Base-by-base conservation (phyloP, 1,139 yeast species). In the Citeromyces hawaiiensis region DNA sequence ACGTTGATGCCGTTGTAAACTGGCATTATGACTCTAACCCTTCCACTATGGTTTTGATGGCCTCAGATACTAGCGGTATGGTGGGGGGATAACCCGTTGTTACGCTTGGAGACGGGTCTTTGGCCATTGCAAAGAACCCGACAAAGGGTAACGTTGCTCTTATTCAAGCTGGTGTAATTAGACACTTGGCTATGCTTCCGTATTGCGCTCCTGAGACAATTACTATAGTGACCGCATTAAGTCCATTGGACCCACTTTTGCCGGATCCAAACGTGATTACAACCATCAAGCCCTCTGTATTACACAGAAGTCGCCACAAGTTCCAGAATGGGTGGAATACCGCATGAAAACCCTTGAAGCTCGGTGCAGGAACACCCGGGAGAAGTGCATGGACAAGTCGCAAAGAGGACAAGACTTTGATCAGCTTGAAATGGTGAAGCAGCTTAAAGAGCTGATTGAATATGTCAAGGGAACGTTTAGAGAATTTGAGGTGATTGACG, bases 401-500 rank as follows among this genome's bases (percentile, higher is more conserved):
- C 40, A 45, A n/a, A 33, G 40, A 0, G 55, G 54, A 19, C 40
- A 46, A 36, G 36, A 39, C 7, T 55, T 55, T 38, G 51, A 53
- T 34, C 60, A 56, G 41, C 39, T 39, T 25, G 47, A 40, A 4
- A 41, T 48, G 37, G 50, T 55, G 21, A 44, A 43, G 15, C 42
- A 47, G 31, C 50, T 56, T 39, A 35, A 46, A 30, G 44, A 49
- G 15, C 62, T 61, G 39, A 18, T 15, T 23, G 49, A 48, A 2
- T 68, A 66, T 47, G 51, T 63, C 38, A 49, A 45, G 23, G 48
- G 48, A 11, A 64, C 71, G 2, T 63, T 63, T 49, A 55, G 56
- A 39, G 70, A 68, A 41, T 68, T 68, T 68, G 61, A 59, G 40
- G 57, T 60, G 27, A 54, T 58, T 33, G 56, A 49, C 14, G 63